Evolutionary conservation across 2,329 filamentous ascomycete species (phyloP).

Genomic region (Trichoderma afroharzianum): DNA sequence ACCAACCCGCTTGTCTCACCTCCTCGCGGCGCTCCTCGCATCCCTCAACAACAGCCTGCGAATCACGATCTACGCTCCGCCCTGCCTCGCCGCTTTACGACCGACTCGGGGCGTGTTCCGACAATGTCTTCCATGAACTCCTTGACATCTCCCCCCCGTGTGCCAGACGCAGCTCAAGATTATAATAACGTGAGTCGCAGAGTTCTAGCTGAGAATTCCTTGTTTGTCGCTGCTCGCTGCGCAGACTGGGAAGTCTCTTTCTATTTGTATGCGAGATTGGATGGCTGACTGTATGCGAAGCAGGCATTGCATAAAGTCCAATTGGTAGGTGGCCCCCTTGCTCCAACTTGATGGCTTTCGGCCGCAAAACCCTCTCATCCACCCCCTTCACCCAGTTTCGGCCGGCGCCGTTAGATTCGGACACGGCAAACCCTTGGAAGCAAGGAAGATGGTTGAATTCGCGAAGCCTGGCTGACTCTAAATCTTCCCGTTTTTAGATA

Average conservation of each 20-base stretch:
- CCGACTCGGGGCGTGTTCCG: constrained; percentile 79
- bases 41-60: constrained; percentile 45
- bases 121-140: constrained; percentile 56
- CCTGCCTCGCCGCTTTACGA: constrained; percentile 89
- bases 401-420: not conserved
- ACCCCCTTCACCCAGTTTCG: not conserved
- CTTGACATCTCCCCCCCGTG: constrained; percentile 50
- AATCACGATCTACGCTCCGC: constrained; percentile 69
- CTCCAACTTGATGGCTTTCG: not conserved
- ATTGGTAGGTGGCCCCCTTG: constrained; percentile 56
- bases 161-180: constrained; percentile 46
- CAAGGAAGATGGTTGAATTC: not conserved
- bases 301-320: constrained; percentile 70
- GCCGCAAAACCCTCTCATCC: constrained; percentile 3
- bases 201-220: not conserved
- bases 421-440: not conserved
- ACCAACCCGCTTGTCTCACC: constrained; percentile 74
- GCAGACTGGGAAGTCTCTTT: not conserved
- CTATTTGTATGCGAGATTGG: constrained; percentile 11
- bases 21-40: constrained; percentile 64
- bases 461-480: not conserved
- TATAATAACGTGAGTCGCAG: constrained; percentile 40
- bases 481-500: constrained; percentile 53
- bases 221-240: not conserved
- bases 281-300: constrained; percentile 7